phyloP scores from a whole-genome alignment of 495 filamentous ascomycete species.

The Lindgomyces ingoldianus region DNA sequence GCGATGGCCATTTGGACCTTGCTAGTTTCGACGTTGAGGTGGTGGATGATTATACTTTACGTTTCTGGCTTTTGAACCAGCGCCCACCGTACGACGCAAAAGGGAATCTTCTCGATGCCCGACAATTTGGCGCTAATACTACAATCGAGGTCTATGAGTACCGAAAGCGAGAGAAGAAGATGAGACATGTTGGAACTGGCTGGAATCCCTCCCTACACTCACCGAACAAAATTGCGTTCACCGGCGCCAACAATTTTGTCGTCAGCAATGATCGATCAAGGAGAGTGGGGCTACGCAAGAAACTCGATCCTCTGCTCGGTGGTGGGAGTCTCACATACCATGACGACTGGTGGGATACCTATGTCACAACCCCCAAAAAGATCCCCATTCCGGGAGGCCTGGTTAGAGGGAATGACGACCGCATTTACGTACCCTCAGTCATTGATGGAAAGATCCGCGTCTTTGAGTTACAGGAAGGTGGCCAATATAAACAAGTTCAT shows the following conservation, averaged over 20 bases:
- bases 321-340: constrained; percentile 7
- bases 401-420: constrained; percentile 1
- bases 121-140: constrained; percentile 3
- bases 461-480: constrained; percentile 3
- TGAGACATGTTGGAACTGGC: neutral
- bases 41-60: neutral
- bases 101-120: neutral
- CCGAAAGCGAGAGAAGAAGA: neutral
- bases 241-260: constrained; percentile 10
- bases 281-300: neutral
- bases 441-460: constrained; percentile 13
- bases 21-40: constrained; percentile 8
- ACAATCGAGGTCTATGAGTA: constrained; percentile 17
- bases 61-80: constrained; percentile 16
- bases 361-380: neutral
- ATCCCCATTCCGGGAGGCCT: neutral
- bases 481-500: neutral
- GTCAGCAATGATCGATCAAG: constrained; percentile 5
- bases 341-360: constrained; percentile 6
- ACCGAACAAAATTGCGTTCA: constrained; percentile 7
- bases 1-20: constrained; percentile 12
- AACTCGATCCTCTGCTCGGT: constrained; percentile 2
- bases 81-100: constrained; percentile 3
- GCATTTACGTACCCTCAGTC: constrained; percentile 7
- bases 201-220: neutral